Evolutionary conservation across 2,329 filamentous ascomycete species (phyloP).

Genomic region (Colletotrichum sp.): DNA sequence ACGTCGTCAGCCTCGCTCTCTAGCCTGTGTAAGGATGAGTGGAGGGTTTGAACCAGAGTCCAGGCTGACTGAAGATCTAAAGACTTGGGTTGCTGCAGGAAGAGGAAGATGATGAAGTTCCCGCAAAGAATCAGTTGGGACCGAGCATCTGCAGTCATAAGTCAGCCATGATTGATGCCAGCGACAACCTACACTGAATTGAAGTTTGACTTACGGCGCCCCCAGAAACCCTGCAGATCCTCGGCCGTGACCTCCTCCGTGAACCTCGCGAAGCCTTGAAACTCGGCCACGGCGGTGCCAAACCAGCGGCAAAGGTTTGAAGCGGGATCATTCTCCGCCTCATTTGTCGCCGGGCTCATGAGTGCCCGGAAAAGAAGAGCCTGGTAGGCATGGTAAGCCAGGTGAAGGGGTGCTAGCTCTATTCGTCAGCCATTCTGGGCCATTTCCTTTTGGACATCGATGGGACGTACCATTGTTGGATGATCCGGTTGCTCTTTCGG

Average conservation of each 20-base stretch:
- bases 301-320: slow-evolving; percentile 41
- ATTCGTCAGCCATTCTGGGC: neutral
- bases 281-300: slow-evolving; percentile 34
- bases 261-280: slow-evolving; percentile 40
- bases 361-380: slow-evolving; percentile 46
- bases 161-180: neutral
- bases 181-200: neutral
- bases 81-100: slow-evolving; percentile 43
- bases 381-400: slow-evolving; percentile 45
- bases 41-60: slow-evolving; percentile 39
- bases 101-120: slow-evolving; percentile 53
- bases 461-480: slow-evolving; percentile 23
- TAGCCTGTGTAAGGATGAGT: slow-evolving; percentile 38
- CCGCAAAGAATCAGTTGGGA: slow-evolving; percentile 51
- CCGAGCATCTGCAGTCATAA: slow-evolving; percentile 30
- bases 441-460: neutral
- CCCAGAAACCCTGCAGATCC: slow-evolving; percentile 47
- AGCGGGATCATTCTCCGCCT: slow-evolving; percentile 37
- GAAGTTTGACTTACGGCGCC: slow-evolving; percentile 40
- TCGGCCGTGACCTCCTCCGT: slow-evolving; percentile 37
- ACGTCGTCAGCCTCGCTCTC: slow-evolving; percentile 32
- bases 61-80: slow-evolving; percentile 38
- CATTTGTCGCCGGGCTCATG: slow-evolving; percentile 48
- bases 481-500: neutral
- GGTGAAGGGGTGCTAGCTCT: slow-evolving; percentile 38